Percentiles rank a stretch among this genome's conserved stretches.
These are phyloP conservation scores for Cladophialophora carrionii DNA, from an alignment of 2,329 filamentous ascomycete genomes.

Conservation along the genomic window DNA sequence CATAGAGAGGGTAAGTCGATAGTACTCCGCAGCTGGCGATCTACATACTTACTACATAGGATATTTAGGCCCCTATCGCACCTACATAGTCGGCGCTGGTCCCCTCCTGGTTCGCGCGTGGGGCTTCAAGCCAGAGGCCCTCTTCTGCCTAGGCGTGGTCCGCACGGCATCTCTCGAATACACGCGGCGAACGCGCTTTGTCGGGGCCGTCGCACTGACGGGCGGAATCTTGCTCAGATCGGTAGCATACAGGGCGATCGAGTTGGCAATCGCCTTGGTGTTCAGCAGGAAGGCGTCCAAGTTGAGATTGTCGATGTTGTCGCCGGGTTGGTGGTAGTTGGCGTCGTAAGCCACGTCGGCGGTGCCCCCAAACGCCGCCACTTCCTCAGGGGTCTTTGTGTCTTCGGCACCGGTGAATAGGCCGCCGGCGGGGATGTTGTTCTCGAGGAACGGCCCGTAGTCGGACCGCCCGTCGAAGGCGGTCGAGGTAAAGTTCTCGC, in stretches of 20 bases:
- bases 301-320: conserved; percentile 59
- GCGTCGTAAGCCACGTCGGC: conserved; percentile 62
- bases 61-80: too few species aligned
- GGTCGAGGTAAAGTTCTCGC: conserved; percentile 69
- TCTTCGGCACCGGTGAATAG: conserved; percentile 78
- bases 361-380: conserved; percentile 69
- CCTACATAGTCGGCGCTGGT: background rate
- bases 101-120: background rate
- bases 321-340: conserved; percentile 60
- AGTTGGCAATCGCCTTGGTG: conserved; percentile 67
- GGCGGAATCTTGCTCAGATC: conserved; percentile 68
- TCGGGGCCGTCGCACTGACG: background rate
- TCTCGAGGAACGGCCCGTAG: conserved; percentile 75
- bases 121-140: background rate
- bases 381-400: conserved; percentile 71
- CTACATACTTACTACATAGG: too few species aligned
- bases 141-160: background rate
- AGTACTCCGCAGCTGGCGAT: too few species aligned
- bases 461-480: conserved; percentile 79
- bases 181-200: background rate
- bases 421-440: conserved; percentile 73
- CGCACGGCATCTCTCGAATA: conserved; percentile 36
- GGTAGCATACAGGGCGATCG: conserved; percentile 69
- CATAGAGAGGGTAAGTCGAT: too few species aligned
- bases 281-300: conserved; percentile 59